Base-by-base conservation (phyloP, 768 basidiomycete species). In the Leccinum disarticulatum region DNA sequence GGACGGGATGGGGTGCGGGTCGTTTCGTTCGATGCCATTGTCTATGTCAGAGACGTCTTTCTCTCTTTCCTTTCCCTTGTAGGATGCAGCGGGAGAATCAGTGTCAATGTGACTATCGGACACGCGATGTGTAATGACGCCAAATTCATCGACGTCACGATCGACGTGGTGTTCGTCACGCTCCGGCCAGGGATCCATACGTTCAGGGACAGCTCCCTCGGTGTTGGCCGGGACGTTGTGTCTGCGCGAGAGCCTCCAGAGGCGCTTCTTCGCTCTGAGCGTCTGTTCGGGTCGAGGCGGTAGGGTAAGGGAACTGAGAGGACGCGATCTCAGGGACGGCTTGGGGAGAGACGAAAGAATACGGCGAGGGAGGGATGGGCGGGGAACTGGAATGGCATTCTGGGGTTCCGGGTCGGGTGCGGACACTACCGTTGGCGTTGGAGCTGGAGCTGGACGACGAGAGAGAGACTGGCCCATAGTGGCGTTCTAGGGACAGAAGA, bases 51-150 rank as follows among this genome's bases (percentile, higher is more conserved):
- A 6, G 35, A 55, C 27, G 19, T 71, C 74, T 19, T 56, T 64
- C 60, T 66, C 73, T 64, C 74, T 77, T 59, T 73, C 76, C 60
- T 79, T 77, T 58, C 75, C 77, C 65, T 79, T 78, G 33, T 62
- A 55, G 56, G 62, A 62, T 31, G 61, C 33, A 56, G 54, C 56
- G 55, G 63, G 62, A 30, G 70, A 67, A 62, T 71, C 61, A 62
- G n/a, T 58, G 67, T 64, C 61, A 62, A 27, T 58, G 67, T 67
- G 70, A 58, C 63, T 63, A 61, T 70, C 70, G 67, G 69, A 60
- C 69, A 70, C 64, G 66, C 66, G 64, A 60, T 58, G 57, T 60
- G 60, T 67, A 63, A 65, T 63, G 65, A 62, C 62, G 54, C 69
- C 69, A 41, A 65, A 68, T 65, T 68, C 73, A 25, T 65, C 66